phyloP scores from a whole-genome alignment of 2,329 filamentous ascomycete genomes.

The Aspergillus niger region DNA sequence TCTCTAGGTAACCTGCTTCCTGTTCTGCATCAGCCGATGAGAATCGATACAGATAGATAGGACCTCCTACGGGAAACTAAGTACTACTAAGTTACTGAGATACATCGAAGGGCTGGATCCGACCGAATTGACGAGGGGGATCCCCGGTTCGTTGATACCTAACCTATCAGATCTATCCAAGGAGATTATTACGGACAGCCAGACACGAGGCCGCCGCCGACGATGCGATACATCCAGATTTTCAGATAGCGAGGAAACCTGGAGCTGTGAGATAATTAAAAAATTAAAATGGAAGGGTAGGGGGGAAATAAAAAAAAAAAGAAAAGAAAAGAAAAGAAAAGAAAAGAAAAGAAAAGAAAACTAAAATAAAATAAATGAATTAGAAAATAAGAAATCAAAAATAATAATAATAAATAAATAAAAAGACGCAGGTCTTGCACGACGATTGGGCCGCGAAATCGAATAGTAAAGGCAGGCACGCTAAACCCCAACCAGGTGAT shows the following conservation, averaged over 20 bases:
- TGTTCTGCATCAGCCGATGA: neutral
- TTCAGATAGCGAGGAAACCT: neutral
- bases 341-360: too few species aligned
- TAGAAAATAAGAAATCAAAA: neutral
- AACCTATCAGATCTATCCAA: neutral
- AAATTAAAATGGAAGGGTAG: too few species aligned
- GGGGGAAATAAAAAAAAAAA: too few species aligned
- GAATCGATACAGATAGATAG: neutral
- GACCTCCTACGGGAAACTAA: too few species aligned
- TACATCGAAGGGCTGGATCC: constrained; percentile 11
- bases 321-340: too few species aligned
- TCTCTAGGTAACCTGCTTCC: neutral
- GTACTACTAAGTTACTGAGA: too few species aligned
- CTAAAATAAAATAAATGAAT: too few species aligned
- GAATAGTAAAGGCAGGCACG: constrained; percentile 18
- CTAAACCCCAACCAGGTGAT: constrained; percentile 18
- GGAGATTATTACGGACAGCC: neutral
- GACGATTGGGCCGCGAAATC: constrained; percentile 19
- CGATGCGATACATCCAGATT: constrained; percentile 2
- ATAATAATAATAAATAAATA: neutral
- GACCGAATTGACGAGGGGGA: neutral
- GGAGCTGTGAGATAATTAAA: neutral
- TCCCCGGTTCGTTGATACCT: neutral
- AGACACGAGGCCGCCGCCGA: constrained; percentile 11
- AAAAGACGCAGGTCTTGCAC: constrained; percentile 20